These are phyloP conservation scores for Fusarium lyarnte DNA, from an alignment of 2,329 filamentous ascomycete species.

Conservation along the genomic window DNA sequence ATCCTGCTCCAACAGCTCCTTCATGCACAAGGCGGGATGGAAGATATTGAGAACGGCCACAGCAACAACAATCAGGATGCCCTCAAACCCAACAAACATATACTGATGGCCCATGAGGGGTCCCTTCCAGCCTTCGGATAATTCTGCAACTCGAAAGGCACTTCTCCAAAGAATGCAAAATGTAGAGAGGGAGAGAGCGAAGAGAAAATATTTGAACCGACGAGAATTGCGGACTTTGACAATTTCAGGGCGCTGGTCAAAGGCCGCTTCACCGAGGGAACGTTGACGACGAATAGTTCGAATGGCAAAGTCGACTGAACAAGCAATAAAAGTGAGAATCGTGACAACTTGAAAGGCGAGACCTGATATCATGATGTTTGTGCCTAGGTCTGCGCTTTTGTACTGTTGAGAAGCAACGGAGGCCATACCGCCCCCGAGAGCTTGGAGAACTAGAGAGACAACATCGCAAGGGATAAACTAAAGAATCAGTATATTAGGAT, in stretches of 20 bases:
- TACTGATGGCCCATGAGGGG: constrained; percentile 64
- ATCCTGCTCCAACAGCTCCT: constrained; percentile 41
- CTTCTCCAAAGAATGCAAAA: constrained; percentile 71
- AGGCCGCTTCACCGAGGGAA: constrained; percentile 46
- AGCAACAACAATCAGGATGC: constrained; percentile 61
- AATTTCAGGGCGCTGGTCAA: constrained; percentile 52
- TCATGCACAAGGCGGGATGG: constrained; percentile 43
- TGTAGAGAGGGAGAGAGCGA: constrained; percentile 66
- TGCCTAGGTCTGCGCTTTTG: constrained; percentile 52
- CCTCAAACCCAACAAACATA: constrained; percentile 68
- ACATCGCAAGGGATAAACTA: constrained; percentile 72
- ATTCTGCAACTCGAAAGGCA: constrained; percentile 72
- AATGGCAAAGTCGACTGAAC: constrained; percentile 61
- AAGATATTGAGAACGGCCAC: constrained; percentile 56
- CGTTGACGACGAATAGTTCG: constrained; percentile 51
- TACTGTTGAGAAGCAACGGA: constrained; percentile 53
- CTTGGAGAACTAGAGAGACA: constrained; percentile 68
- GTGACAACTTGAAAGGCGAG: constrained; percentile 69
- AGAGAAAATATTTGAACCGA: constrained; percentile 64
- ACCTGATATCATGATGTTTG: constrained; percentile 73
- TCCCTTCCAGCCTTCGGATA: constrained; percentile 71
- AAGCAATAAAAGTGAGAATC: constrained; percentile 62
- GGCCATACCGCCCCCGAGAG: constrained; percentile 66
- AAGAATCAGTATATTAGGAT: neutral
- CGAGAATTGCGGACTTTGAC: constrained; percentile 51